Evolutionary conservation across 495 filamentous ascomycete genomes (phyloP), one percentile per base, ranked within the genome.

Genomic region (Penicillium argentinense): DNA sequence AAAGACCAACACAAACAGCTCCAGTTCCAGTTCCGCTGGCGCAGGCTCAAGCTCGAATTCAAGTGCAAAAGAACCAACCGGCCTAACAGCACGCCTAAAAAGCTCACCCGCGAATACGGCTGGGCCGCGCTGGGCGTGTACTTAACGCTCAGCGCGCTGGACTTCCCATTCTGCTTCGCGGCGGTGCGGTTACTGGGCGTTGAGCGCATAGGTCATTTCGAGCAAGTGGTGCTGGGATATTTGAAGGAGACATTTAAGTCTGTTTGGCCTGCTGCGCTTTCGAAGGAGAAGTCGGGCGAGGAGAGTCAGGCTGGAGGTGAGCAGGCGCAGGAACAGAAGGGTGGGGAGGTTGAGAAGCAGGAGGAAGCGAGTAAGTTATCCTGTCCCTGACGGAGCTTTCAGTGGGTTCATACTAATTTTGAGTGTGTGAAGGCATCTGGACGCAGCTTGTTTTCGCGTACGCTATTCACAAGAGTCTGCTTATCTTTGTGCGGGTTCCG

Each of bases 391-490:
- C n/a, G 5, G 8, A 33, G 30, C 30, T 14, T n/a, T n/a, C n/a
- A n/a, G n/a, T n/a, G n/a, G n/a, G n/a, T n/a, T n/a, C n/a, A n/a
- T n/a, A n/a, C n/a, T n/a, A n/a, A n/a, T n/a, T n/a, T n/a, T n/a
- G n/a, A n/a, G n/a, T n/a, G n/a, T n/a, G n/a, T n/a, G n/a, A 46
- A 88, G 85, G 82, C 53, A 71, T 89, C 32, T 87, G 84, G 83
- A 99, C 93, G 3, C 91, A 97, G 56, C 72, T 97, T 19, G 93
- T 87, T 11, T 79, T 99, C 11, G 95, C 93, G 5, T 99, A 99
- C 56, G 93, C 92, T 0, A 86, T 99, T 40, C 93, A 99, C 75
- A 99, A 99, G 69, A 93, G 86, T 51, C 91, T 98, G 66, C 91
- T 98, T 66, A 96, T 99, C 41, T 96, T 99, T 66, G 68, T 97